Evolutionary conservation across 257 asterid genomes (phyloP).

Genomic region (Primulina huaijiensis): DNA sequence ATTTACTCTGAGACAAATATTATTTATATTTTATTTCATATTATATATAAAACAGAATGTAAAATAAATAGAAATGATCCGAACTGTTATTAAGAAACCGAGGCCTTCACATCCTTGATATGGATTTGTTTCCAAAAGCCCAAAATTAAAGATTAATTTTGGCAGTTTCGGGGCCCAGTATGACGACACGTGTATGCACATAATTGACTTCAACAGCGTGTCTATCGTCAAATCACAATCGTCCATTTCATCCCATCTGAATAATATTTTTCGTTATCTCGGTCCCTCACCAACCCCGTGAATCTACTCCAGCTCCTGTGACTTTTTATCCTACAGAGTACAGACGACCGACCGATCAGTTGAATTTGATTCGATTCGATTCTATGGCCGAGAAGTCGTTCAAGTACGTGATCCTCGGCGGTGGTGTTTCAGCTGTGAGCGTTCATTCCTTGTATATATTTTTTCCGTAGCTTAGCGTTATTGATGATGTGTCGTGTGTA

Average conservation of each 20-base stretch:
- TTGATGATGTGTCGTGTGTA: not conserved
- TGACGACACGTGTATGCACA: not conserved
- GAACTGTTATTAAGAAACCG: too few relatives aligned
- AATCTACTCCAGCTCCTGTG: not conserved
- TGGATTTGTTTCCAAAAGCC: too few relatives aligned
- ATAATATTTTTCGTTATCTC: too few relatives aligned
- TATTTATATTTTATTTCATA: too few relatives aligned
- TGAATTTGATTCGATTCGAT: not conserved
- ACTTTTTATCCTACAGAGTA: too few relatives aligned
- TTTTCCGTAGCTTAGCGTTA: not conserved
- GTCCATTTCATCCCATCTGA: not conserved
- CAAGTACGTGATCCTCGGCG: constrained; percentile 90
- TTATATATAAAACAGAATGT: too few relatives aligned
- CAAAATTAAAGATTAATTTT: too few relatives aligned
- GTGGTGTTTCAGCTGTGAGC: constrained; percentile 90
- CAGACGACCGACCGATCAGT: not conserved
- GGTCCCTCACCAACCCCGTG: not conserved
- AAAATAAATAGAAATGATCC: too few relatives aligned
- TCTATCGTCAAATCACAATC: not conserved
- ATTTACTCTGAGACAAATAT: too few relatives aligned
- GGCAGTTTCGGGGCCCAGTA: too few relatives aligned
- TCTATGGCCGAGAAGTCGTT: constrained; percentile 73
- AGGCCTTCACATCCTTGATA: too few relatives aligned
- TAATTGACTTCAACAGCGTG: not conserved
- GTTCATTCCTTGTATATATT: constrained; percentile 8